phyloP scores from a whole-genome alignment of 2,329 filamentous ascomycete genomes.

The Pseudogymnoascus pannorum region DNA sequence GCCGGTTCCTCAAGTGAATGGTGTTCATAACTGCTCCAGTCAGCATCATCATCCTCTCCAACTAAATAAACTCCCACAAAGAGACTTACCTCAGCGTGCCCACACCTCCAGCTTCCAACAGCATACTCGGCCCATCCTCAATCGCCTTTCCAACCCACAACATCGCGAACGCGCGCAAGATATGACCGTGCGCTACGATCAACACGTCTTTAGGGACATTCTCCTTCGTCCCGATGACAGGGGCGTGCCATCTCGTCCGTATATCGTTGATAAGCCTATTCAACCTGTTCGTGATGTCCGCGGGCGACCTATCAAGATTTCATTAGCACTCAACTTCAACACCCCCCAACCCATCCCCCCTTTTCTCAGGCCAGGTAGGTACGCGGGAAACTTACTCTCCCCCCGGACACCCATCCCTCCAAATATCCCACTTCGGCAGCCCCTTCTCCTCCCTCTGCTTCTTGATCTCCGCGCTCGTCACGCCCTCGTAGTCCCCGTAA shows the following conservation, averaged over 20 bases:
- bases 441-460: constrained; percentile 50
- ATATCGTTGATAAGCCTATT: constrained; percentile 73
- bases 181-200: constrained; percentile 85
- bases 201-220: constrained; percentile 56
- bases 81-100: constrained; percentile 63
- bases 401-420: constrained; percentile 78
- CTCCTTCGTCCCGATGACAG: constrained; percentile 49
- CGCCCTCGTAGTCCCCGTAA: constrained; percentile 80
- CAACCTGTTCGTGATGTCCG: constrained; percentile 63
- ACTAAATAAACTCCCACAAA: neutral
- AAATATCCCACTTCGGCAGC: constrained; percentile 67
- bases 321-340: neutral
- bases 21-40: constrained; percentile 59
- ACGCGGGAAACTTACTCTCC: constrained; percentile 59
- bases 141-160: constrained; percentile 72
- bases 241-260: constrained; percentile 54
- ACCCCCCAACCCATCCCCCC: neutral
- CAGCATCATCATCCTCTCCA: neutral
- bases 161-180: constrained; percentile 80
- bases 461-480: constrained; percentile 64
- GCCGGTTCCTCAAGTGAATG: constrained; percentile 71
- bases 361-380: neutral
- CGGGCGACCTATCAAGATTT: constrained; percentile 33
- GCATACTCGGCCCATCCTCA: constrained; percentile 66
- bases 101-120: constrained; percentile 84